Percentiles rank a stretch among this genome's conserved stretches.
Evolutionary conservation across 1,139 yeast genomes (phyloP).

Genomic region (Candida glucosophila): DNA sequence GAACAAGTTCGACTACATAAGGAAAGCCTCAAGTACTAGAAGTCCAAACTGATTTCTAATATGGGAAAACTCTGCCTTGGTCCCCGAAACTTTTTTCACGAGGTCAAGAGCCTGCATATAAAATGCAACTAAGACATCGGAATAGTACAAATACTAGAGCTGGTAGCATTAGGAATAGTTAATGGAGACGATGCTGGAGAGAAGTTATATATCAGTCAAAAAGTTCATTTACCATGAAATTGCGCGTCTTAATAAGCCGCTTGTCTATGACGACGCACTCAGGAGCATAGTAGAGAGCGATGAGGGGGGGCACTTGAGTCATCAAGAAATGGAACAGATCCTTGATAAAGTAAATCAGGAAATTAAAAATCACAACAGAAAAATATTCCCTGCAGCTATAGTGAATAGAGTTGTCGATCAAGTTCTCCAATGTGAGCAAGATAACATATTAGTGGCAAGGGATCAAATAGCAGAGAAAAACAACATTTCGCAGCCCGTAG

Average conservation of each 20-base stretch:
- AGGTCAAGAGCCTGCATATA: no score
- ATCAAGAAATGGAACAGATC: conserved; percentile 14
- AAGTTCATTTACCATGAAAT: conserved; percentile 22
- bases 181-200: conserved; percentile 7
- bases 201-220: conserved; percentile 19
- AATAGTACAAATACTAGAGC: no score
- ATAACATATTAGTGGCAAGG: conserved; percentile 18
- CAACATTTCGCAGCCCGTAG: conserved; percentile 19
- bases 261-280: conserved; percentile 6
- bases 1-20: no score
- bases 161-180: no score
- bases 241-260: conserved; percentile 16
- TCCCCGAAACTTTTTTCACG: no score
- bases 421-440: conserved; percentile 24
- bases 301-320: conserved; percentile 7
- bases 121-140: no score
- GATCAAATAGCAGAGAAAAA: conserved; percentile 18
- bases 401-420: conserved; percentile 30
- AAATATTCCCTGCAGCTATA: conserved; percentile 21
- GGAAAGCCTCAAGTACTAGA: no score
- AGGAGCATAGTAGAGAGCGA: conserved; percentile 3
- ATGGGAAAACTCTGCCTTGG: no score
- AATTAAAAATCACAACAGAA: conserved; percentile 21
- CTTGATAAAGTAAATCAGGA: conserved; percentile 19
- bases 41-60: no score